Evolutionary conservation across 108 stramenopile genomes (phyloP).

Genomic region (Nitzschia palea): DNA sequence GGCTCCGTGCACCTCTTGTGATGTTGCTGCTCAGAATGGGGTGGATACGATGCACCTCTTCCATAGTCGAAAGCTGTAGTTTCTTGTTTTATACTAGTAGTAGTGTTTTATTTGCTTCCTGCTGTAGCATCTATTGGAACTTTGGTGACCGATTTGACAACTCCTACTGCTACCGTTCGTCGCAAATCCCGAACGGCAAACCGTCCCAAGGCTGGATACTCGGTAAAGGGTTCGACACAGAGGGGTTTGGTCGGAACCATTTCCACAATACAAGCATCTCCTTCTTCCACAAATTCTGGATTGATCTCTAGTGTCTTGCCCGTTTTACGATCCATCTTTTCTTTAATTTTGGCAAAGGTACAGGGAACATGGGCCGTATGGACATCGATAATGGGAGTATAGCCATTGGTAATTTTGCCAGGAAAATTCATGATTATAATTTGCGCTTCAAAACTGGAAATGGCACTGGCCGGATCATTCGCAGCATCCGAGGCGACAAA

Average conservation of each 20-base stretch:
- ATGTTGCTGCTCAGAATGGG: too few relatives aligned
- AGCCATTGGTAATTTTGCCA: slow-evolving; percentile 91
- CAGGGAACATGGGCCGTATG: slow-evolving; percentile 96
- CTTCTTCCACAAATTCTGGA: slow-evolving; percentile 87
- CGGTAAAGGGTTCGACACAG: slow-evolving; percentile 89
- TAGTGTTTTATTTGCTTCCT: too few relatives aligned
- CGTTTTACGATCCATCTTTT: slow-evolving; percentile 91
- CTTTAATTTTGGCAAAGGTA: slow-evolving; percentile 79
- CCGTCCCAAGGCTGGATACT: slow-evolving; percentile 92
- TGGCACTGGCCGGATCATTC: slow-evolving; percentile 66
- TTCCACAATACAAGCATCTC: slow-evolving; percentile 90
- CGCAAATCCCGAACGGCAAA: slow-evolving; percentile 93
- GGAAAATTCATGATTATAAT: slow-evolving; percentile 96
- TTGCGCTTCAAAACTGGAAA: slow-evolving; percentile 80
- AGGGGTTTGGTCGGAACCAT: slow-evolving; percentile 89
- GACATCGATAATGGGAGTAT: slow-evolving; percentile 92
- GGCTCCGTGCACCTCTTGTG: too few relatives aligned
- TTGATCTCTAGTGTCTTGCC: slow-evolving; percentile 85
- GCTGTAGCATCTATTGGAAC: too few relatives aligned
- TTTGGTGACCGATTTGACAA: slow-evolving; percentile 87
- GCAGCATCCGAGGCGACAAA: slow-evolving; percentile 86
- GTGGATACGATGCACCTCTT: too few relatives aligned
- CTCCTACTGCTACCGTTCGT: slow-evolving; percentile 91
- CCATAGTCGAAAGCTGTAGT: too few relatives aligned
- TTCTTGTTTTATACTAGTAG: too few relatives aligned